Evolutionary conservation across 768 basidiomycete genomes (phyloP).

Genomic region (Grammothele lineata): DNA sequence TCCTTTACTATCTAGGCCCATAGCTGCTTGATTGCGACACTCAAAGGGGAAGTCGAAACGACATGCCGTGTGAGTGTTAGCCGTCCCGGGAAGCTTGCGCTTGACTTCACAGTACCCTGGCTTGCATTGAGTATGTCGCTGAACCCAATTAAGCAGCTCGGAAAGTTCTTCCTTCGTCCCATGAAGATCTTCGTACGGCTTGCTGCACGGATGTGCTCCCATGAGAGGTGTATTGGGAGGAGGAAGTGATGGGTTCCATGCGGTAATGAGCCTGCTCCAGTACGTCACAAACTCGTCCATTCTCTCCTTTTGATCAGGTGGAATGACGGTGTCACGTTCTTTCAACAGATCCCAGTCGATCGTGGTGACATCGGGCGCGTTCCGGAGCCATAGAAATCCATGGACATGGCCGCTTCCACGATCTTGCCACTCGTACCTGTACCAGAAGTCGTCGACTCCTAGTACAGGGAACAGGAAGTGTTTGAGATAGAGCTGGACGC

Average conservation of each 20-base stretch:
- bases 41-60: background rate
- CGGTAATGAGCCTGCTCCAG: background rate
- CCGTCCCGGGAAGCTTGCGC: background rate
- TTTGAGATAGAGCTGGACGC: too few species aligned
- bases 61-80: background rate
- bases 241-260: background rate
- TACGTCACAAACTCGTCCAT: background rate
- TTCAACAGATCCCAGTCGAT: background rate
- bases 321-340: background rate
- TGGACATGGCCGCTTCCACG: conserved; percentile 1
- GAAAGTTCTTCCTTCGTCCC: background rate
- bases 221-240: background rate
- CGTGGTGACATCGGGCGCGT: background rate
- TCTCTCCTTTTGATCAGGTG: background rate
- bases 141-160: background rate
- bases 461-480: too few species aligned
- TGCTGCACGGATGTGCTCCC: background rate
- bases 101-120: conserved; percentile 1
- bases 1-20: background rate
- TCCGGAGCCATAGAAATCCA: background rate
- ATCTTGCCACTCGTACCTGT: background rate
- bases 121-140: background rate
- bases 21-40: background rate
- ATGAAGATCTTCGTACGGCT: too few species aligned
- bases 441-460: too few species aligned